phyloP scores from a whole-genome alignment of 129 eudicot genomes.

The carrot (Daucus carota) region DNA sequence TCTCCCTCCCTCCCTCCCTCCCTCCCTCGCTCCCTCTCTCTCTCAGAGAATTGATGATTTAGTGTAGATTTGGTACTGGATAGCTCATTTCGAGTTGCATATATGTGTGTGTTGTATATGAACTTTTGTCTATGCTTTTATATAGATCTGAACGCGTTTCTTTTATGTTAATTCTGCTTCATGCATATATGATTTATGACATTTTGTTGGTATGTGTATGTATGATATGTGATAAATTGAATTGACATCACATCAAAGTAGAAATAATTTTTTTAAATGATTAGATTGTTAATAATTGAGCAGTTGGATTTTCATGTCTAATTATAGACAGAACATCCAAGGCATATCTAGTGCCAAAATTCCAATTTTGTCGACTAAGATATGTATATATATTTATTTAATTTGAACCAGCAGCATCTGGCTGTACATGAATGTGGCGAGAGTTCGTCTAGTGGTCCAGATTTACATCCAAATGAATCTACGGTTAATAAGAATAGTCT shows the following conservation, averaged over 20 bases:
- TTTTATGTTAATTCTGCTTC: background rate
- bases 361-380: slow-evolving; percentile 13
- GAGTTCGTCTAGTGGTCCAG: slow-evolving; percentile 43
- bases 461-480: slow-evolving; percentile 51
- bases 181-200: background rate
- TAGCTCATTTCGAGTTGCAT: background rate
- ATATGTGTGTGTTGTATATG: background rate
- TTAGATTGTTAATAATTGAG: background rate
- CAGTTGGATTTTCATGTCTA: background rate
- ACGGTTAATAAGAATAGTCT: slow-evolving; percentile 30
- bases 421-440: slow-evolving; percentile 47
- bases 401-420: slow-evolving; percentile 53
- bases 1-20: no score
- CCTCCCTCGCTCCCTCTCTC: no score
- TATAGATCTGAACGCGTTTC: slow-evolving; percentile 2
- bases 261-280: background rate
- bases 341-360: slow-evolving; percentile 10
- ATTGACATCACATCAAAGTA: slow-evolving; percentile 9
- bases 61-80: background rate
- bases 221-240: background rate
- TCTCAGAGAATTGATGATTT: background rate
- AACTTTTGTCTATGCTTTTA: background rate
- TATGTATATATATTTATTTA: slow-evolving; percentile 10
- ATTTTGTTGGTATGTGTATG: background rate
- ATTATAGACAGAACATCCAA: background rate